A percentile compares a stretch with the other conserved stretches of the same genome.
Conservation (phyloP, 306 rosid genomes). For the Notholithocarpus densiflorus region DNA sequence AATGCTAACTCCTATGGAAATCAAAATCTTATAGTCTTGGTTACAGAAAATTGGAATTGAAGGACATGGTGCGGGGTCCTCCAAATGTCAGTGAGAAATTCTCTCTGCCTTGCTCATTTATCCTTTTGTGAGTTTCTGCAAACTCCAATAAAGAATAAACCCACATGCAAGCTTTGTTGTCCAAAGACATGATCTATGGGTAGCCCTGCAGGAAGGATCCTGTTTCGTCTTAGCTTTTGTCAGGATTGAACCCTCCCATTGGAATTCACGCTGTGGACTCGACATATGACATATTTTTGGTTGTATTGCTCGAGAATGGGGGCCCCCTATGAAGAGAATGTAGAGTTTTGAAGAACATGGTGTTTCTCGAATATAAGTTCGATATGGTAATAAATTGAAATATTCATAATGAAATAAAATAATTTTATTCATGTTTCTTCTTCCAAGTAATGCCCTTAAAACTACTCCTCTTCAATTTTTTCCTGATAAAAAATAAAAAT, state of each 20-base stretch:
- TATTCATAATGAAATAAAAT: no score
- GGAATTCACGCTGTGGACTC: neutral
- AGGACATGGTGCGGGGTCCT: conserved; percentile 17
- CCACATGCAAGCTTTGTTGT: conserved; percentile 33
- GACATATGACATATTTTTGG: neutral
- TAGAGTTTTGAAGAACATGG: conserved; percentile 16
- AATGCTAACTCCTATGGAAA: conserved; percentile 28
- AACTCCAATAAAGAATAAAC: conserved; percentile 28
- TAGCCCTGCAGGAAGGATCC: conserved; percentile 48
- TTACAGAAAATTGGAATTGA: conserved; percentile 37
- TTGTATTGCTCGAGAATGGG: conserved; percentile 2
- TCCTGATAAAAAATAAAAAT: no score
- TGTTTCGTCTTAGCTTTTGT: conserved; percentile 58
- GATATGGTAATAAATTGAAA: no score
- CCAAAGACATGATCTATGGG: conserved; percentile 35
- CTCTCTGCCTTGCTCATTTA: neutral
- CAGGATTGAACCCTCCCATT: conserved; percentile 28
- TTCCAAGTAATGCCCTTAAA: no score
- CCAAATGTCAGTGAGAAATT: conserved; percentile 20
- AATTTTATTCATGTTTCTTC: no score
- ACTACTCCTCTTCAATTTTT: no score
- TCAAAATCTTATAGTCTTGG: conserved; percentile 27
- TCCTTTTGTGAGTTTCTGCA: conserved; percentile 11
- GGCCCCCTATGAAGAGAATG: conserved; percentile 11
- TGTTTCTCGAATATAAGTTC: neutral